A percentile compares a stretch with the other conserved stretches of the same genome.
Evolutionary conservation across 2,329 filamentous ascomycete genomes (phyloP).

Genomic region (Fusarium newnesense): DNA sequence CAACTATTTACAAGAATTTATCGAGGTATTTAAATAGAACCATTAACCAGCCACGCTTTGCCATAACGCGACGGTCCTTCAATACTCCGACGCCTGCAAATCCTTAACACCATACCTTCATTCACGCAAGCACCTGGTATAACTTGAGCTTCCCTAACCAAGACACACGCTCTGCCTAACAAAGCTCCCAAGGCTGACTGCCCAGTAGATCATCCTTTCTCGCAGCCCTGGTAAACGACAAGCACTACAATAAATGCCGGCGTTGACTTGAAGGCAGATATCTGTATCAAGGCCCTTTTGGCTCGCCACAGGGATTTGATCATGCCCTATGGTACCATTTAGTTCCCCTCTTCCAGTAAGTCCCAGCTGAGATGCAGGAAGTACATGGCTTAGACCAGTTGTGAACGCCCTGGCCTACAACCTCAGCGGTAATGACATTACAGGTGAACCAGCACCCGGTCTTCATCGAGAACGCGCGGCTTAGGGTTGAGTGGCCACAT

Average conservation of each 20-base stretch:
- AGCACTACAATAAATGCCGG: rapidly evolving
- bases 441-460: conserved; percentile 1
- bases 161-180: rapidly evolving
- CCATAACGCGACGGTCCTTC: rapidly evolving
- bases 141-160: rapidly evolving
- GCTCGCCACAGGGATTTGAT: rapidly evolving
- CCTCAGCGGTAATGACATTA: background rate
- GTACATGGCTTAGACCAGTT: background rate
- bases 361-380: background rate
- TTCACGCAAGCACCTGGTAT: rapidly evolving
- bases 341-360: background rate
- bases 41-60: background rate
- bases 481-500: background rate
- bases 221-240: rapidly evolving
- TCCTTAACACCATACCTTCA: rapidly evolving
- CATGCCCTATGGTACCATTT: background rate
- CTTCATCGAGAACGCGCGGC: background rate
- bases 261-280: rapidly evolving
- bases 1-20: background rate
- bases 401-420: background rate
- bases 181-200: background rate
- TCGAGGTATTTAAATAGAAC: rapidly evolving
- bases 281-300: rapidly evolving
- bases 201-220: no score
- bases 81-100: rapidly evolving